Conservation (phyloP, 2,329 filamentous ascomycete species). For the Trichoderma atrobrunneum region DNA sequence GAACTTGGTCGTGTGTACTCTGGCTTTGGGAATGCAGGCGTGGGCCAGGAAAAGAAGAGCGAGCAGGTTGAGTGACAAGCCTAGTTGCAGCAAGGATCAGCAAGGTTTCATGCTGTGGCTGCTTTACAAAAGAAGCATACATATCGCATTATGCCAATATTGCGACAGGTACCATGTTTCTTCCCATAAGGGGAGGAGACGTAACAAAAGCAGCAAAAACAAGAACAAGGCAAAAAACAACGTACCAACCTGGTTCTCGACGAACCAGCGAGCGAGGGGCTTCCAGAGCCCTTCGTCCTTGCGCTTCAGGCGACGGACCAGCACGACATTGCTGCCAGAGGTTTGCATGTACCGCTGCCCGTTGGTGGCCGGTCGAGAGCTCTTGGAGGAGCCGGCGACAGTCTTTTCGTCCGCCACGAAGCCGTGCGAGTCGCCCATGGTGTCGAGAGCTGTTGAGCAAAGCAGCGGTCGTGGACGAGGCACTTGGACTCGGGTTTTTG, state of each 20-base stretch:
- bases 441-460: background rate
- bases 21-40: conserved; percentile 75
- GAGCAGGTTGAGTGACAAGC: conserved; percentile 81
- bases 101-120: background rate
- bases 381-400: conserved; percentile 25
- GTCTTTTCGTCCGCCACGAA: conserved; percentile 20
- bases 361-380: conserved; percentile 36
- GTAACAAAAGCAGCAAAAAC: background rate
- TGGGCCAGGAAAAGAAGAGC: conserved; percentile 80
- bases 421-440: conserved; percentile 13
- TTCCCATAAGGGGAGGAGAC: background rate
- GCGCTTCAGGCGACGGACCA: conserved; percentile 56
- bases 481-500: background rate
- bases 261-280: conserved; percentile 65
- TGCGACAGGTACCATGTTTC: background rate
- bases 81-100: conserved; percentile 36
- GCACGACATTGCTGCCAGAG: conserved; percentile 49
- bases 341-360: conserved; percentile 58
- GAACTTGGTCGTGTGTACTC: conserved; percentile 79
- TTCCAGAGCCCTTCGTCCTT: conserved; percentile 62
- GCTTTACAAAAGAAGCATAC: background rate
- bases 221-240: conserved; percentile 20
- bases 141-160: background rate
- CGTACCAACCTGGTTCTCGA: conserved; percentile 78
- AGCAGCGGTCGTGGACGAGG: background rate